A percentile compares a stretch with the other conserved stretches of the same genome.
Evolutionary conservation across 2,329 filamentous ascomycete species (phyloP).

Genomic region (Cercospora sesami): DNA sequence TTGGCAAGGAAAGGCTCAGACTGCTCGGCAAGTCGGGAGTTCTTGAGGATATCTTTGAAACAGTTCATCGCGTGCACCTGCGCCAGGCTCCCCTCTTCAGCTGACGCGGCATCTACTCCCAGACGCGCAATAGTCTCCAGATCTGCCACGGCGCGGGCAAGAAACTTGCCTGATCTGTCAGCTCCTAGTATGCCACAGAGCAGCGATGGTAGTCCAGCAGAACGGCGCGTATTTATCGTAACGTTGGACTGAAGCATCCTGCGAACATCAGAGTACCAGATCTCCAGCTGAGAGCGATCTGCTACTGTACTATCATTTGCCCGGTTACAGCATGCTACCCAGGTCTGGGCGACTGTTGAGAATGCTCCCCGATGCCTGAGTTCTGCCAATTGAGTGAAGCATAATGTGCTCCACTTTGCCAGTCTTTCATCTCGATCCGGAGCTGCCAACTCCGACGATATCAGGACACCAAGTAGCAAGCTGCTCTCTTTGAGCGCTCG

Average conservation of each 20-base stretch:
- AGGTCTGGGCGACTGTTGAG: slow-evolving; percentile 87
- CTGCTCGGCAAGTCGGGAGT: slow-evolving; percentile 69
- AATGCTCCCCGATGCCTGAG: slow-evolving; percentile 90
- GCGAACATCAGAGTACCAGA: slow-evolving; percentile 62
- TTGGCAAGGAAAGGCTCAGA: slow-evolving; percentile 73
- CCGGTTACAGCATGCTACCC: slow-evolving; percentile 74
- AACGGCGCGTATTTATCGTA: slow-evolving; percentile 79
- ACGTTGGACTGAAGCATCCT: slow-evolving; percentile 57
- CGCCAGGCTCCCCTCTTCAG: slow-evolving; percentile 62
- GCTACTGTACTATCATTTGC: slow-evolving; percentile 53
- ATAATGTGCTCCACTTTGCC: slow-evolving; percentile 52
- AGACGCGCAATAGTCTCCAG: slow-evolving; percentile 59
- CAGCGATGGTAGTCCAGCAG: slow-evolving; percentile 85
- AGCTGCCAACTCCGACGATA: slow-evolving; percentile 3
- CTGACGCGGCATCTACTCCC: slow-evolving; percentile 31
- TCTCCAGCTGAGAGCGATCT: slow-evolving; percentile 52
- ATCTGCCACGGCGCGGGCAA: slow-evolving; percentile 64
- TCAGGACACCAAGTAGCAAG: slow-evolving; percentile 47
- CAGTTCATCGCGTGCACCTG: slow-evolving; percentile 97
- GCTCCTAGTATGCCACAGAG: slow-evolving; percentile 78
- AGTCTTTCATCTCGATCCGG: background rate
- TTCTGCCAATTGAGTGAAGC: slow-evolving; percentile 78
- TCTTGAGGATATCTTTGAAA: slow-evolving; percentile 87
- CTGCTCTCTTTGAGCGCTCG: slow-evolving; percentile 92
- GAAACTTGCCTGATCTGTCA: slow-evolving; percentile 57